Evolutionary conservation across 176 grass and related monocot species (phyloP), one percentile per base, ranked within the genome.

Genomic region (Eleusine indica): DNA sequence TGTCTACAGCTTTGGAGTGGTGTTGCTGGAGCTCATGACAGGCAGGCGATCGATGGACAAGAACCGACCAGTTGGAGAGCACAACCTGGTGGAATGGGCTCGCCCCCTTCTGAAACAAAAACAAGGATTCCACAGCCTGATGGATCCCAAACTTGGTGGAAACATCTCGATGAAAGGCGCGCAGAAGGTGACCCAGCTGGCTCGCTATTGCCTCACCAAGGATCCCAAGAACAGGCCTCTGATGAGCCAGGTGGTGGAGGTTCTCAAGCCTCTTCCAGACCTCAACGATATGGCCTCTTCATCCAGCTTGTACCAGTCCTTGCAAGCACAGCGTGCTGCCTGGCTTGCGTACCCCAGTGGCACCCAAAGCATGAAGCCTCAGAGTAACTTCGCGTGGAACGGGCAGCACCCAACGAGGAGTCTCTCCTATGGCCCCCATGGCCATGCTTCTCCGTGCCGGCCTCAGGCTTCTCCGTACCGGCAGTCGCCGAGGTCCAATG

Each of bases 1-100:
- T 44, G 93, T 94, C 37, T 94, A 94, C 30, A 94, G 93, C 79
- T 94, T 92, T 0, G 90, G 93, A 42, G 93, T 94, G 6, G 93
- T 94, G 79, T 80, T 94, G 2, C 90, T 94, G 13, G 93, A 94
- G 81, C 92, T 94, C 90, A 94, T 94, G 93, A 88, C 93, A 5
- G 93, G 93, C 14, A 85, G 90, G 19, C 83, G 93, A 7, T 94
- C 93, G 6, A 94, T 94, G 93, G 93, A 94, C 71, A 94, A 92
- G 76, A 92, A 92, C 71, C 87, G 90, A 19, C 93, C 93, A 2
- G 92, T 92, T 0, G 93, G 93, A 0, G 93, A 94, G 85, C 93
- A 94, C 67, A 94, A 94, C 76, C 87, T 94, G 11, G 93, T 94
- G 0, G 93, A 94, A 80, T 94, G 93, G 93, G 93, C 90, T 0